Evolutionary conservation across 148 eudicot species (phyloP), one percentile per base, ranked within the genome.

Genomic region (Salicornia ramosissima): DNA sequence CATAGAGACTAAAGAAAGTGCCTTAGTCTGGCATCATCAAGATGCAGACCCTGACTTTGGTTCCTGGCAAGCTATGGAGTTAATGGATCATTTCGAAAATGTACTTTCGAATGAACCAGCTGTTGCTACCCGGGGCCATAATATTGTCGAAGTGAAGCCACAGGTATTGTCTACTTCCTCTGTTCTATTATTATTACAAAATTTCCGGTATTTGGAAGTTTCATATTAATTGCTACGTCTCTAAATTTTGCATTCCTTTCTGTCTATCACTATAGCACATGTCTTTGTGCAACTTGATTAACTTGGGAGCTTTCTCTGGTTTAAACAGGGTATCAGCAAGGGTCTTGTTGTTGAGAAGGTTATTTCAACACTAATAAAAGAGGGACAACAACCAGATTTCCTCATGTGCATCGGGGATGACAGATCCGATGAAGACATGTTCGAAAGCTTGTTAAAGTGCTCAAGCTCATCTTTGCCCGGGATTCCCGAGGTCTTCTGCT

Each of bases 361-460:
- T 69, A 75, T 89, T 16, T 79, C 86, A 40, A 68, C 43, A 18
- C 69, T 85, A 74, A 74, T 73, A 34, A 64, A 74, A 10, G 77
- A 40, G 10, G 91, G 85, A 64, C 72, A 69, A 31, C 49, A 61
- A 15, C 91, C 91, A 22, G 96, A 89, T 82, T 89, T 89, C 77
- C 81, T 89, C 22, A 79, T 84, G 88, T 89, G 96, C 68, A 74
- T 89, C 28, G 97, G 97, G 25, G 91, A 90, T 43, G 97, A 90
- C 62, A 82, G 89, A 69, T 90, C 97, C 5, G 97, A 90, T 65
- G 97, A 90, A 77, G 97, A 90, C 76, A 90, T 90, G 97, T 90
- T 86, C 54, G 93, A 85, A 55, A 86, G 86, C 80, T 77, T 88
- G 74, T 61, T 77, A 45, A 86, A 79, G 52, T 68, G 83, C 60